phyloP scores from a whole-genome alignment of 208 protist genomes.

The Trypanosoma lewisi region DNA sequence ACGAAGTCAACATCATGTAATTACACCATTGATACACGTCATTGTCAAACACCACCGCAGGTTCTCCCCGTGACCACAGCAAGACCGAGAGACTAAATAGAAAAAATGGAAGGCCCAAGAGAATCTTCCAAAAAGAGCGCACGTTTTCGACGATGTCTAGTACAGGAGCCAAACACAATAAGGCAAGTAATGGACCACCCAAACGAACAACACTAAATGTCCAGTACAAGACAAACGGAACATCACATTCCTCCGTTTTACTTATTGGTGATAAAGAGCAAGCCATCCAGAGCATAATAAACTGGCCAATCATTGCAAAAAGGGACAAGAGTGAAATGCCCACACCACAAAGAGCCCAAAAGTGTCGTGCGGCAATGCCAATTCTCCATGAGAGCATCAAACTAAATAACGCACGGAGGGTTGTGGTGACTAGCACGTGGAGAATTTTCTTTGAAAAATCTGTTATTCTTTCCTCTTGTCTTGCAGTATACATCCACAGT shows the following conservation, averaged over 20 bases:
- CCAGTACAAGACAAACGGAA: conserved; percentile 72
- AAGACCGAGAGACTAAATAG: conserved; percentile 22
- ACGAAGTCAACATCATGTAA: conserved; percentile 22
- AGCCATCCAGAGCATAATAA: conserved; percentile 44
- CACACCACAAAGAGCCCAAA: conserved; percentile 72
- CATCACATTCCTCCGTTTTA: conserved; percentile 55
- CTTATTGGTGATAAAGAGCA: conserved; percentile 41
- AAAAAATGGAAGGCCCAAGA: conserved; percentile 38
- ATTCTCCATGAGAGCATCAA: conserved; percentile 48
- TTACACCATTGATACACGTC: conserved; percentile 23
- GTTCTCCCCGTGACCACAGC: conserved; percentile 10
- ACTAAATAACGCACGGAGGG: conserved; percentile 27
- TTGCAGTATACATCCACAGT: conserved; percentile 30
- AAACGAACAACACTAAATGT: conserved; percentile 49
- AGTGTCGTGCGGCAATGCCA: conserved; percentile 47
- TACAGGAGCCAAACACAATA: conserved; percentile 60
- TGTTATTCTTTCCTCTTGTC: conserved; percentile 35
- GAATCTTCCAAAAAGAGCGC: conserved; percentile 35
- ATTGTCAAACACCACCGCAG: background rate
- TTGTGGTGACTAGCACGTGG: conserved; percentile 32
- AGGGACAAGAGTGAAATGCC: conserved; percentile 63
- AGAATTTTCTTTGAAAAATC: conserved; percentile 36
- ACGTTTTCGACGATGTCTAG: conserved; percentile 41
- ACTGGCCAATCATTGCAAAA: conserved; percentile 45
- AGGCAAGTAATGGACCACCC: conserved; percentile 45